A percentile compares a stretch with the other conserved stretches of the same genome.
Conservation (phyloP, 352 stramenopile genomes). For the Pythium pyrilobum region DNA sequence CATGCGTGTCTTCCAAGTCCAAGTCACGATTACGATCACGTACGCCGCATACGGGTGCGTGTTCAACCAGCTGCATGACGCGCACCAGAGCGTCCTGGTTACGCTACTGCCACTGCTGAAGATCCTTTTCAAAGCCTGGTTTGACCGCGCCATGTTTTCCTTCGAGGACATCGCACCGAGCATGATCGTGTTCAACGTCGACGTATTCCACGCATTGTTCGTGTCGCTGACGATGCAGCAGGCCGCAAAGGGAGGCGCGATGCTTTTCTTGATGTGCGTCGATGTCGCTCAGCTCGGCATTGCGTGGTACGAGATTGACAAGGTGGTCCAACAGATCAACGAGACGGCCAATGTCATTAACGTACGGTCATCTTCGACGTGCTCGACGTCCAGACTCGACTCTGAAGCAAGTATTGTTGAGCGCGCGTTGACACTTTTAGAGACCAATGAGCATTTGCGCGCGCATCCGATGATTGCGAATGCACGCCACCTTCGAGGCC, state of each 20-base stretch:
- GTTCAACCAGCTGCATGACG: neutral
- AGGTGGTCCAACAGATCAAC: neutral
- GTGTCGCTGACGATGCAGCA: constrained; percentile 29
- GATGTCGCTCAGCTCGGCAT: neutral
- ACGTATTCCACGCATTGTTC: constrained; percentile 26
- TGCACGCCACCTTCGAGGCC: no score
- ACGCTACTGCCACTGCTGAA: constrained; percentile 1
- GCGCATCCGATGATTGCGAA: no score
- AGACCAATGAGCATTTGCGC: no score
- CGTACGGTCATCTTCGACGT: no score
- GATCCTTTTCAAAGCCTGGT: constrained; percentile 7
- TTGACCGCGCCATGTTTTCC: neutral
- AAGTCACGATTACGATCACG: neutral
- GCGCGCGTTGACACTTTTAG: no score
- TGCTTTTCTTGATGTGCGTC: neutral
- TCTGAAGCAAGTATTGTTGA: no score
- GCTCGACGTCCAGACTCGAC: no score
- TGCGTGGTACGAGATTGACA: neutral
- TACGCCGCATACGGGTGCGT: neutral
- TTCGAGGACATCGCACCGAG: constrained; percentile 17
- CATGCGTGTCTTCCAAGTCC: no score
- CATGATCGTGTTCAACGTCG: constrained; percentile 28
- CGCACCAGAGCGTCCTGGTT: neutral
- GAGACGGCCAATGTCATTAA: neutral
- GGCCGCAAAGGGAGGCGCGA: constrained; percentile 8